Evolutionary conservation across 2,329 filamentous ascomycete genomes (phyloP).

Genomic region (Verruconis gallopava): DNA sequence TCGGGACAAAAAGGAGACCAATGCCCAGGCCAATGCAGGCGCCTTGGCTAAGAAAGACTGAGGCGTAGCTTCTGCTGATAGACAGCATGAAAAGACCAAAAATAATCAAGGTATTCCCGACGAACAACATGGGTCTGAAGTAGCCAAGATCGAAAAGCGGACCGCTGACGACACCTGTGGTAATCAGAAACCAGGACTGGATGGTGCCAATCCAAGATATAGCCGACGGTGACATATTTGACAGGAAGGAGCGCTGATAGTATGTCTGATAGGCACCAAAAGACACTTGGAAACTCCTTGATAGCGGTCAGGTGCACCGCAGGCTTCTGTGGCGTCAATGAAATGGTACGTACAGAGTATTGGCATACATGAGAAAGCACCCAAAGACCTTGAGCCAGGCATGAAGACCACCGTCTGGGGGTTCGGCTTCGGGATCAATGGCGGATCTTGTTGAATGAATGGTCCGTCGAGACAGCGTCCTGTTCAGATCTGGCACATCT

Average conservation of each 20-base stretch:
- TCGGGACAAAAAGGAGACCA: conserved; percentile 27
- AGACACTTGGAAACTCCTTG: background rate
- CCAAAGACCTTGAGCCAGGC: conserved; percentile 1
- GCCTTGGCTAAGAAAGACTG: conserved; percentile 36
- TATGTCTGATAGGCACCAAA: background rate
- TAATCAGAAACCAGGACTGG: conserved; percentile 34
- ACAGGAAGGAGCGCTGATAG: background rate
- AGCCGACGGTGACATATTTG: conserved; percentile 20
- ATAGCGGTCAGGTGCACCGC: too few species aligned
- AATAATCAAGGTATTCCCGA: conserved; percentile 24
- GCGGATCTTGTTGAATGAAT: background rate
- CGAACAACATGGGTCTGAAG: conserved; percentile 23
- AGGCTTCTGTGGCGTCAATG: too few species aligned
- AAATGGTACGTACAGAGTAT: background rate
- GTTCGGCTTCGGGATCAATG: background rate
- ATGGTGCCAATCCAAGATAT: conserved; percentile 41
- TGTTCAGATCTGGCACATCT: too few species aligned
- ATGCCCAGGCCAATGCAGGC: conserved; percentile 32
- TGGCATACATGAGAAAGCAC: background rate
- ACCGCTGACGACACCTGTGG: conserved; percentile 30
- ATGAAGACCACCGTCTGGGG: background rate
- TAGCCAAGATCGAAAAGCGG: conserved; percentile 31
- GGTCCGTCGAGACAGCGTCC: too few species aligned
- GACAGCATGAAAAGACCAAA: conserved; percentile 30
- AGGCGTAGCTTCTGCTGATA: conserved; percentile 25